These are phyloP conservation scores for Myrica gale DNA, from an alignment of 306 rosid species.

Conservation along the genomic window DNA sequence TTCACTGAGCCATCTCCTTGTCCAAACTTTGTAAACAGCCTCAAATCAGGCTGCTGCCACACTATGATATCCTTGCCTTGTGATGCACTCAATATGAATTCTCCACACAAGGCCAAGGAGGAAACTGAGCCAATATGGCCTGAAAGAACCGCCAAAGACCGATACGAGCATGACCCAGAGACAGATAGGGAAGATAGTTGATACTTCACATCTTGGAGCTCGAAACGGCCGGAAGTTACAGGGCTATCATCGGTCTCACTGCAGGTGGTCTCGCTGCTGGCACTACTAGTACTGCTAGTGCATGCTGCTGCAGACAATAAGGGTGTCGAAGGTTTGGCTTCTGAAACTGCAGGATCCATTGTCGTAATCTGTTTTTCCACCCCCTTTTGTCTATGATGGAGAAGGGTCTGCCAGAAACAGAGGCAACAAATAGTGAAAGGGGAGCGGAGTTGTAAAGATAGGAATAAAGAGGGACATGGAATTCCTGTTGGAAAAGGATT, in stretches of 20 bases:
- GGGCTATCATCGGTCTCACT: conserved; percentile 55
- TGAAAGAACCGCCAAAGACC: conserved; percentile 66
- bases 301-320: conserved; percentile 38
- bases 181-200: conserved; percentile 22
- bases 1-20: conserved; percentile 87
- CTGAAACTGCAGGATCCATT: conserved; percentile 29
- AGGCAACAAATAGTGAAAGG: conserved; percentile 3
- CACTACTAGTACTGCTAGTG: conserved; percentile 15
- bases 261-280: conserved; percentile 39
- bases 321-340: conserved; percentile 39
- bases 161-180: conserved; percentile 44
- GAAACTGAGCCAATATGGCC: conserved; percentile 81
- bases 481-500: conserved; percentile 43
- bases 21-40: conserved; percentile 66
- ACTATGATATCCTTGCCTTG: conserved; percentile 81
- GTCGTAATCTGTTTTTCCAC: background rate
- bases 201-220: conserved; percentile 19
- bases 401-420: background rate
- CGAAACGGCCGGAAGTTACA: conserved; percentile 26
- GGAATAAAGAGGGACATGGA: conserved; percentile 1
- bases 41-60: conserved; percentile 89
- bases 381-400: background rate
- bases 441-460: conserved; percentile 26
- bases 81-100: conserved; percentile 86
- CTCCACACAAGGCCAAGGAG: conserved; percentile 80